phyloP scores from a whole-genome alignment of 2,329 filamentous ascomycete species.

The Trichoderma cornu-damae region DNA sequence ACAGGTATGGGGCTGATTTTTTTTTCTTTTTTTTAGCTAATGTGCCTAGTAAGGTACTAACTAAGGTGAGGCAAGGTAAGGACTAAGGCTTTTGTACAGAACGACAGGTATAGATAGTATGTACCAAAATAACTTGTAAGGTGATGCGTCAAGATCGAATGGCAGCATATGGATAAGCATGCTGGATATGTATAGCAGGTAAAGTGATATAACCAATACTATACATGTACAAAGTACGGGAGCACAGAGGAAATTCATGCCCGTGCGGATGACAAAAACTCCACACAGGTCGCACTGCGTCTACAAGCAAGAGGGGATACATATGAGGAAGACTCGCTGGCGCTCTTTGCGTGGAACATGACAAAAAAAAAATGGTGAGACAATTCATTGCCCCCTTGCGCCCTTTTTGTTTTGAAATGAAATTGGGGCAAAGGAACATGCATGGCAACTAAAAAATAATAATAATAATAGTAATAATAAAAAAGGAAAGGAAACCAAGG shows the following conservation, averaged over 20 bases:
- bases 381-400: background rate
- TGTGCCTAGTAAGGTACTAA: too few relatives aligned
- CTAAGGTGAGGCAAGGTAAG: too few relatives aligned
- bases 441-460: too few relatives aligned
- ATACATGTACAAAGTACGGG: background rate
- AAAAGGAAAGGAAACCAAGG: background rate
- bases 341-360: background rate
- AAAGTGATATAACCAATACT: too few relatives aligned
- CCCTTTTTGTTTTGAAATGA: background rate
- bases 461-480: too few relatives aligned
- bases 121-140: too few relatives aligned
- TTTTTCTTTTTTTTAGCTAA: background rate
- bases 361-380: background rate
- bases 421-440: too few relatives aligned
- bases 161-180: background rate
- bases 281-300: background rate
- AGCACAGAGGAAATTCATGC: background rate
- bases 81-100: too few relatives aligned
- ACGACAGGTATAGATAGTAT: too few relatives aligned
- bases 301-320: background rate
- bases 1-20: background rate
- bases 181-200: background rate
- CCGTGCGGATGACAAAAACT: conserved; percentile 1
- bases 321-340: background rate
- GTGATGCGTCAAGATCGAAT: background rate